A percentile compares a stretch with the other conserved stretches of the same genome.
Evolutionary conservation across 2,329 filamentous ascomycete genomes (phyloP).

Genomic region (Verticillium nonalfalfae): DNA sequence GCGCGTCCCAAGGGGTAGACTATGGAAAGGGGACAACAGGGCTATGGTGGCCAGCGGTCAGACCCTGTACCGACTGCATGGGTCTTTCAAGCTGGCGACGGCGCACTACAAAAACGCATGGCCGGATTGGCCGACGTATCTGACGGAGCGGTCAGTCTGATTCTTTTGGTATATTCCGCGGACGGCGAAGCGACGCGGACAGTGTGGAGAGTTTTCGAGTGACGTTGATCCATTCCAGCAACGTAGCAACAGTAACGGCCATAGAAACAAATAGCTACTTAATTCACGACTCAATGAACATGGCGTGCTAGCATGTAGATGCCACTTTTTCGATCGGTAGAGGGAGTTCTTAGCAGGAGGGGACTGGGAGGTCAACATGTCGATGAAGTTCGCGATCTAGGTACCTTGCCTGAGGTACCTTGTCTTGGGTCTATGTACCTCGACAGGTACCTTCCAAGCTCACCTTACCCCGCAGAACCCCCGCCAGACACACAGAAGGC

Average conservation of each 20-base stretch:
- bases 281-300: constrained; percentile 1
- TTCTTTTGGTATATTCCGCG: background rate
- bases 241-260: background rate
- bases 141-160: background rate
- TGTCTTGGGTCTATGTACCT: too few species aligned
- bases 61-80: background rate
- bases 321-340: background rate
- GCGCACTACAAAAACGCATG: background rate
- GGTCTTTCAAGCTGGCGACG: background rate
- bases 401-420: too few species aligned
- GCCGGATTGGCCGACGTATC: background rate
- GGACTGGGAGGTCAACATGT: background rate
- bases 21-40: background rate
- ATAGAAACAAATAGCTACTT: background rate
- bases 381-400: background rate
- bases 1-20: background rate
- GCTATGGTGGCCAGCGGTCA: background rate
- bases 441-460: too few species aligned
- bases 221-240: background rate
- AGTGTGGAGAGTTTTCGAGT: background rate
- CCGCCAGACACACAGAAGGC: background rate
- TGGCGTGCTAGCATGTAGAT: background rate
- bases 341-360: background rate
- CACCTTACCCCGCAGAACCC: background rate
- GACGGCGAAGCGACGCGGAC: background rate